Base-by-base conservation (phyloP, 23 red algal genomes). In the Gracilaria domingensis region DNA sequence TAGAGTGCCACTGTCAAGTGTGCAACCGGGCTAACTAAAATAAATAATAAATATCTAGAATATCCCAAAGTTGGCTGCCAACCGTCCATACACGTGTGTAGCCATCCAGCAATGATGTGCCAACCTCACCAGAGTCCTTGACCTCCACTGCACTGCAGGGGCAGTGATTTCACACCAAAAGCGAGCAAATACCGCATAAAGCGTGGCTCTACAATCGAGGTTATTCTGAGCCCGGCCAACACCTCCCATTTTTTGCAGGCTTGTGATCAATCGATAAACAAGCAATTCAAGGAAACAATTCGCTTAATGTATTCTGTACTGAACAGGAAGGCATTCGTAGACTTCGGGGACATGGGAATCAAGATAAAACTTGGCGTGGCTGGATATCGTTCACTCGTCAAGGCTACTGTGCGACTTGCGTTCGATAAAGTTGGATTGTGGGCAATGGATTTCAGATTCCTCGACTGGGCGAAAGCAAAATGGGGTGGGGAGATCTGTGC, bases 191-290 rank as follows among this genome's bases (percentile, higher is more conserved):
- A n/a, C n/a, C n/a, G n/a, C n/a, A n/a, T n/a, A n/a, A n/a, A n/a
- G n/a, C n/a, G n/a, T n/a, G n/a, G n/a, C n/a, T n/a, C n/a, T n/a
- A n/a, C n/a, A n/a, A 30, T 50, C 24, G 42, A 54, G 4, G 39
- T 79, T 7, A 23, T 79, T 12, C 29, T 8, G 6, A 54, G 42
- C 26, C 74, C 74, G 4, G 74, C 74, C 1, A 50, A 79, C 38
- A 79, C 74, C 1, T 54, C 74, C 4, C 74, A 79, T n/a, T 56
- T 79, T 50, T 23, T 79, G 74, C 74, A 79, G 42, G 74, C 37
- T 3, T 79, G 74, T 34, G 39, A 79, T 23, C 13, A 79, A 13
- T 51, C 74, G 1, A 56, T 79, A 3, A 79, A 79, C 74, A 16
- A 39, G 4, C 13, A 7, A 29, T 79, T 51, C 6, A 14, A 79